Base-by-base conservation (phyloP, 1,284 basidiomycete species). In the Mycosarcoma mackinlayi region DNA sequence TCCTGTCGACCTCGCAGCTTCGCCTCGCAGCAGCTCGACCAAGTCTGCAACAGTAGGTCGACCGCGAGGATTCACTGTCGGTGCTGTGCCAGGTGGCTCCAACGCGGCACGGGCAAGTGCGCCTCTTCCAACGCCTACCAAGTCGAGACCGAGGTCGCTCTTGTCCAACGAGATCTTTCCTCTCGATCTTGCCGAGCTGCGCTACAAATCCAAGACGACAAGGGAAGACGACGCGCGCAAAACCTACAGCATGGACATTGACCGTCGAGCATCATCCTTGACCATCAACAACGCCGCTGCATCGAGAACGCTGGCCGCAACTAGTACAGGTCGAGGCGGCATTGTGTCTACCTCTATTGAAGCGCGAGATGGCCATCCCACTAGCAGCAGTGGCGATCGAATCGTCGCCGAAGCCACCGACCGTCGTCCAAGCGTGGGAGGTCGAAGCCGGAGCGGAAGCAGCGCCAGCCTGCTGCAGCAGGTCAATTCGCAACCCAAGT, bases 401-500 rank as follows among this genome's bases (percentile, higher is more conserved):
- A 28, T 65, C 25, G 41, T n/a, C 25, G n/a, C 48, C 18, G 63
- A 60, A 1, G 37, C 13, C 28, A 30, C 30, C 23, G 67, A 70
- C 10, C 61, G 67, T 18, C 61, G 61, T 21, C 67, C 67, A 0
- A 70, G 67, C 35, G 33, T 64, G 11, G 67, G 67, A 11, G 45
- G 54, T 21, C 68, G 77, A 35, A 74, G 73, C 58, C 60, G 76
- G 2, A 79, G 77, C 56, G 77, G 74, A 14, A 77, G 76, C 55
- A 72, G 61, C 23, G 70, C 77, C 19, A 77, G 77, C 34, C 58
- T 79, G 27, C 48, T 78, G 48, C 75, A 76, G 25, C 76, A 77
- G 42, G 73, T 76, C 30, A 76, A 77, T 30, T 60, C 63, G 23
- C 73, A 74, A 23, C 75, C 75, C 30, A 66, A 70, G 30, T 75